Evolutionary conservation across 1,284 basidiomycete species (phyloP), one percentile per base, ranked within the genome.

Genomic region (Rugiboletus extremiorientalis): DNA sequence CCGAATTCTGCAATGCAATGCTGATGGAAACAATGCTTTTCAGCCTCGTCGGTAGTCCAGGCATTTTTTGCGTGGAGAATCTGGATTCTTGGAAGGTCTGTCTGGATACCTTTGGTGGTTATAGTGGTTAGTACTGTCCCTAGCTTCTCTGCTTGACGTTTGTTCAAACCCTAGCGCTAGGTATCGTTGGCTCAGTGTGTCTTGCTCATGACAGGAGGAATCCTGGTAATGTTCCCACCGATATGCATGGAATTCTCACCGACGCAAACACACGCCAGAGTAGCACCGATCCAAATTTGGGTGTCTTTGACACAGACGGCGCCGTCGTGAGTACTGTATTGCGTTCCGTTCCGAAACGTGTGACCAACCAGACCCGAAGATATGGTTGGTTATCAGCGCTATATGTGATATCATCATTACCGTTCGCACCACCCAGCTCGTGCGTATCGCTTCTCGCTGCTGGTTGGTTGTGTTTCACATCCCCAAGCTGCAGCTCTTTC

Each of bases 41-140:
- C 9, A 52, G 51, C 51, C 27, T 52, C 51, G 2, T 52, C 51
- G 6, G 30, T 38, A 38, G 51, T 52, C 9, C 50, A 52, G 28
- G 22, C 28, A 30, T 52, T 52, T 30, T 52, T 54, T 52, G 51
- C 34, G 18, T 54, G 50, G 51, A 52, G 51, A 12, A 52, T 52
- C 16, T 52, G 51, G 50, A 34, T 52, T 25, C 50, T 54, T n/a
- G 50, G 51, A 23, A 54, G n/a, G 6, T 52, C 51, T 15, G 3
- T 54, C 11, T 52, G 51, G 50, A 52, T 52, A 34, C 50, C 50
- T 20, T 12, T 53, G 10, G 27, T 22, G 27, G 27, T 52, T 33
- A 53, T 34, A n/a, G n/a, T 22, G 50, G 51, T 52, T 18, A 54
- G 50, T 54, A 15, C 28, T 7, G 10, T n/a, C 40, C 22, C 15